phyloP scores from a whole-genome alignment of 2,329 filamentous ascomycete genomes.

The Tothia fuscella region DNA sequence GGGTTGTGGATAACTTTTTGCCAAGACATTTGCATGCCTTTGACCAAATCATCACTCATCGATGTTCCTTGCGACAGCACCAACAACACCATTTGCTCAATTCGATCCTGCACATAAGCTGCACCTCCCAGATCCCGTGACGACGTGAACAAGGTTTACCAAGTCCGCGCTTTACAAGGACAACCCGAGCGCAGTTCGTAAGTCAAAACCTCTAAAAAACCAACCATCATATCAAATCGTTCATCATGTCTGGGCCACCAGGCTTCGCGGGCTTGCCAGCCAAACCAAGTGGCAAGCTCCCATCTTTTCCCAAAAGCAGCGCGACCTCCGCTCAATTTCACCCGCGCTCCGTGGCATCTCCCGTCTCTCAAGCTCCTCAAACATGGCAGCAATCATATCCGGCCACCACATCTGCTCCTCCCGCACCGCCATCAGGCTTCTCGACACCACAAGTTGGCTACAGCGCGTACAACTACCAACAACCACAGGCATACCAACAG shows the following conservation, averaged over 20 bases:
- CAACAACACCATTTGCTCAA: too few species aligned
- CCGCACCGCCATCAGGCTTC: slow-evolving; percentile 2
- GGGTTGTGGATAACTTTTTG: too few species aligned
- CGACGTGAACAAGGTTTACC: too few species aligned
- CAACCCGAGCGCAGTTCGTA: slow-evolving; percentile 1
- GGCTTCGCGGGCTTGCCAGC: slow-evolving; percentile 5
- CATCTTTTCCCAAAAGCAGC: background rate
- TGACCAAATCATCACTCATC: too few species aligned
- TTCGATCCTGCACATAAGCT: too few species aligned
- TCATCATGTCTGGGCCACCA: slow-evolving; percentile 4
- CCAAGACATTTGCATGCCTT: too few species aligned
- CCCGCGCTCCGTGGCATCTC: slow-evolving; percentile 44
- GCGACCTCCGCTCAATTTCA: slow-evolving; percentile 42
- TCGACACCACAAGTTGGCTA: background rate
- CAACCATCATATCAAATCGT: background rate
- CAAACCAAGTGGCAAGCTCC: slow-evolving; percentile 3
- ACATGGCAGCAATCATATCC: slow-evolving; percentile 19
- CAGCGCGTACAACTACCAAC: slow-evolving; percentile 2
- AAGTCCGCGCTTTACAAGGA: too few species aligned
- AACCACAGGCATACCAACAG: slow-evolving; percentile 1
- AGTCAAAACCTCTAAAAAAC: slow-evolving; percentile 2
- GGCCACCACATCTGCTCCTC: slow-evolving; percentile 10
- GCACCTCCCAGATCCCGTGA: too few species aligned
- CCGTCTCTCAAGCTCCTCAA: slow-evolving; percentile 19
- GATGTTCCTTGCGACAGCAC: too few species aligned